phyloP scores from a whole-genome alignment of 148 eudicot genomes.

The Chenopodium album region DNA sequence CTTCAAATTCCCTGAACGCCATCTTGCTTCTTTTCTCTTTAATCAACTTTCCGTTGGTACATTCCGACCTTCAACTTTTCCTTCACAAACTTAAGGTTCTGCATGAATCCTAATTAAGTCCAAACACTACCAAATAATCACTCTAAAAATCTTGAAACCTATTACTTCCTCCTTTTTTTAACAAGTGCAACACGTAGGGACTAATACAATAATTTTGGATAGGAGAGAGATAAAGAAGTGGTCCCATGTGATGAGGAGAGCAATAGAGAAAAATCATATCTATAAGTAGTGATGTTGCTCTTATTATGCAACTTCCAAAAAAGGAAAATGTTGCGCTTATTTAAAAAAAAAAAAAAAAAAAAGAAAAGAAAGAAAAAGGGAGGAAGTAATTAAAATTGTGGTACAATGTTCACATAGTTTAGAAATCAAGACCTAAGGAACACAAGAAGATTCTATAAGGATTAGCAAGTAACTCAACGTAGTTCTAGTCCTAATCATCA shows the following conservation, averaged over 20 bases:
- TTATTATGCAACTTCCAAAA: too few species aligned
- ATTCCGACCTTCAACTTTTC: not conserved
- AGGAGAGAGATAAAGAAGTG: too few species aligned
- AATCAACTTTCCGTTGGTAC: not conserved
- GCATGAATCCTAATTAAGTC: not conserved
- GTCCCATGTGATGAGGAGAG: too few species aligned
- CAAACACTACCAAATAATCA: not conserved
- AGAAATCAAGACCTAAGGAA: not conserved
- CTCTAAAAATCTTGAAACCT: not conserved
- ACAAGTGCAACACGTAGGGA: too few species aligned
- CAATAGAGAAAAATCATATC: too few species aligned
- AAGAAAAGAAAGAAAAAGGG: accelerated
- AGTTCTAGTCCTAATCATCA: not conserved
- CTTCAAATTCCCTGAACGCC: not conserved
- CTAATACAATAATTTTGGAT: too few species aligned
- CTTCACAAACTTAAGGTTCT: not conserved
- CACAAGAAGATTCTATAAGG: not conserved
- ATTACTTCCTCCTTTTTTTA: too few species aligned
- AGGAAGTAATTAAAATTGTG: not conserved
- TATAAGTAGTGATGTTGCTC: too few species aligned
- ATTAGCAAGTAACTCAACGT: not conserved
- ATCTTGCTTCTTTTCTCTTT: not conserved
- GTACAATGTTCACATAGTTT: not conserved
- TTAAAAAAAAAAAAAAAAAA: too few species aligned
- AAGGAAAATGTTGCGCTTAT: too few species aligned